Evolutionary conservation across 805 yeast genomes (phyloP), one percentile per base, ranked within the genome.

Genomic region (Saturnispora mendoncae): DNA sequence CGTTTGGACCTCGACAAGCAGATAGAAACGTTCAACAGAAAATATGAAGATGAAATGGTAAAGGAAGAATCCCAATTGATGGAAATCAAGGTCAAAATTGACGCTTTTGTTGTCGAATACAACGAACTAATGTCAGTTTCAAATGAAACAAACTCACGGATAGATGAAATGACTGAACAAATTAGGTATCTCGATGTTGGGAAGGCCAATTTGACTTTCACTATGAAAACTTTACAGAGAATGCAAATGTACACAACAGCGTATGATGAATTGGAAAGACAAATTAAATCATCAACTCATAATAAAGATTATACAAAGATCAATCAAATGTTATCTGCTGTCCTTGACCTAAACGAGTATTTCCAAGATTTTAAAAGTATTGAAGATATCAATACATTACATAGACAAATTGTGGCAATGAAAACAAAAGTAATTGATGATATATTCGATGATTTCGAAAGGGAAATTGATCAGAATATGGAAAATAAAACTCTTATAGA

Each of bases 221-320:
- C 92, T 9, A 84, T 92, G 84, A 85, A 94, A 1, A 78, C 87
- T 28, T 67, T 90, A 50, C 84, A 90, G 53, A 72, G 95, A 46
- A 66, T 92, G 29, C 94, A 87, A 54, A 88, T 88, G 84, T 67
- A 92, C 37, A 71, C 84, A 6, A 78, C 76, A 17, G 88, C 94
- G 2, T 79, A 78, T 56, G 78, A 77, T 32, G 74, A 75, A 47
- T 67, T 86, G 35, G 68, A 68, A 14, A 54, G 61, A 6, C 64
- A 74, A 38, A 64, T 73, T 1, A 60, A 67, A 18, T 65, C 55
- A 33, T 45, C 51, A 3, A 34, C 54, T 2, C 51, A 48, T 6
- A 47, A 47, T 7, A 58, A 55, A 35, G 51, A 62, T 39, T 76
- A 76, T 53, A 51, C 56, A 29, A 79, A 81, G 41, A 78, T 84